Percentiles rank a stretch among this genome's conserved stretches.
Evolutionary conservation across 192 early-diverging fungal species (phyloP).

Genomic region (Entomortierella chlamydospora): DNA sequence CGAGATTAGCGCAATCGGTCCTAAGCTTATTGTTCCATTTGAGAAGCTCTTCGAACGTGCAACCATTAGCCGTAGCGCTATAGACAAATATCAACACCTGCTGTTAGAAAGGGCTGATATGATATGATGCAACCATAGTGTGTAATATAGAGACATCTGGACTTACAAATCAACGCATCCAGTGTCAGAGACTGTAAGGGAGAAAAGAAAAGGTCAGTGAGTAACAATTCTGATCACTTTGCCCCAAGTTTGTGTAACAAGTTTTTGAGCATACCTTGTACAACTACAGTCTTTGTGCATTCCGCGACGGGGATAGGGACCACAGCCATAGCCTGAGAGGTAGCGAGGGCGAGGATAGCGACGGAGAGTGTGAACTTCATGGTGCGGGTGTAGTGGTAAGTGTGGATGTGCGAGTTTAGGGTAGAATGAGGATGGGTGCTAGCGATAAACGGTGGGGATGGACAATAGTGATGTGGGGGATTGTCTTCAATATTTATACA

Average conservation of each 20-base stretch:
- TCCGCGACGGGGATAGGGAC: conserved; percentile 34
- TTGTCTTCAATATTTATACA: conserved; percentile 2
- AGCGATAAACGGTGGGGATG: neutral
- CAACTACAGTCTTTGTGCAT: conserved; percentile 37
- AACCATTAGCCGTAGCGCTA: conserved; percentile 14
- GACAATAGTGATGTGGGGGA: neutral
- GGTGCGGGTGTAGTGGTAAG: neutral
- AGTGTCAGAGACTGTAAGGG: neutral
- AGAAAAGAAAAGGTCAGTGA: neutral
- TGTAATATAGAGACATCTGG: neutral
- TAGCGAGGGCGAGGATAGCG: conserved; percentile 42
- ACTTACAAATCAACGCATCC: conserved; percentile 7
- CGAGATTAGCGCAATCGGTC: conserved; percentile 19
- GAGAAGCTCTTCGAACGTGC: conserved; percentile 24
- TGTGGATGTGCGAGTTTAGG: neutral
- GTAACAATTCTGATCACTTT: no score
- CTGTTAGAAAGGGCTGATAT: no score
- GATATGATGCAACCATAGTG: no score
- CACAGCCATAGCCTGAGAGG: conserved; percentile 43
- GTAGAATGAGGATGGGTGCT: neutral
- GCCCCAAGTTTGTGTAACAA: no score
- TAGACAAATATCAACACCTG: no score
- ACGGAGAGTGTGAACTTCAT: conserved; percentile 50
- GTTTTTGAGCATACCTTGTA: conserved; percentile 12
- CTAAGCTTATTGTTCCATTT: conserved; percentile 42